Percentiles rank a stretch among this genome's conserved stretches.
These are phyloP conservation scores for Corymbia calophylla DNA, from an alignment of 441 rosid genomes.

Conservation along the genomic window DNA sequence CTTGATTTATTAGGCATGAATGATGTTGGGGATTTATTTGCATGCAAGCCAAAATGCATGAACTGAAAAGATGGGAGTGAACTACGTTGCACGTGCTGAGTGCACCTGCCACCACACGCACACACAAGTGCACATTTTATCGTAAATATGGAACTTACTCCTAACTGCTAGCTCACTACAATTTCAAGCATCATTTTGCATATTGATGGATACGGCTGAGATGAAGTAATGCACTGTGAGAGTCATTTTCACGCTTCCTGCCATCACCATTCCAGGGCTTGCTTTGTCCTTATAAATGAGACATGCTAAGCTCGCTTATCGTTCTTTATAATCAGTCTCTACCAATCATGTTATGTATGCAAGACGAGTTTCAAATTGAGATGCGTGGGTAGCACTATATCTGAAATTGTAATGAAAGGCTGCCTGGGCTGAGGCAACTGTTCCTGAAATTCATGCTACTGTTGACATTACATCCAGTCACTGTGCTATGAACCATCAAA, in stretches of 20 bases:
- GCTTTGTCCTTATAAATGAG: background rate
- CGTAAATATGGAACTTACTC: background rate
- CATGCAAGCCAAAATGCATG: background rate
- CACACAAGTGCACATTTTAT: background rate
- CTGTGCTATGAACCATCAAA: background rate
- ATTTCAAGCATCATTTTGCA: background rate
- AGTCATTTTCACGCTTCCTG: background rate
- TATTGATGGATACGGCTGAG: background rate
- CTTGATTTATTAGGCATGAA: background rate
- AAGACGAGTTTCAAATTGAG: background rate
- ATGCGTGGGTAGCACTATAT: background rate
- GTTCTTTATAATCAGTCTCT: background rate
- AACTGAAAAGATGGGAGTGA: background rate
- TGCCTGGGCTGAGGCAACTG: background rate
- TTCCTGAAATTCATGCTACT: background rate
- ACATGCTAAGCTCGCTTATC: background rate
- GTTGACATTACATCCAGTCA: background rate
- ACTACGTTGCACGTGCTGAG: background rate
- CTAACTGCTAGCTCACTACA: background rate
- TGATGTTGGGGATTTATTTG: background rate
- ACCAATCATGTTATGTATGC: background rate
- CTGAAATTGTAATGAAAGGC: background rate
- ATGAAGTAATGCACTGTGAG: background rate
- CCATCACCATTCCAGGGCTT: background rate
- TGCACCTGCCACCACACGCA: rapidly evolving